Base-by-base conservation (phyloP, 306 rosid species). In the Lupinus albus region DNA sequence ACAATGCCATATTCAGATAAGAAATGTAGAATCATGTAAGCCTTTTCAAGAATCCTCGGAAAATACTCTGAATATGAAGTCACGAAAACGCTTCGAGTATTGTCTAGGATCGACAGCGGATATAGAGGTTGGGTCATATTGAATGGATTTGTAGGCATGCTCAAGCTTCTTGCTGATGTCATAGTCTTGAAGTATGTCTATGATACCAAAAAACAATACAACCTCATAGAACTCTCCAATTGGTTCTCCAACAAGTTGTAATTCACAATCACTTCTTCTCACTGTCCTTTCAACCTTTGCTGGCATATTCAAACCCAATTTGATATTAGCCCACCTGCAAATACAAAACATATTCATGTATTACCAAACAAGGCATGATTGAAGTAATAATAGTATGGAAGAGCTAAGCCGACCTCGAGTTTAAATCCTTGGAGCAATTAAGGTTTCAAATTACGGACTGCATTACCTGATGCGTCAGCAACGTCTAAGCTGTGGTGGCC, bases 51-150 rank as follows among this genome's bases (percentile, higher is more conserved):
- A 55, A 7, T 86, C 97, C 56, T 91, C 82, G 4, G 87, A 63
- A 73, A 88, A 91, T 52, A 87, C 78, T 79, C 76, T 85, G 46
- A 75, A 74, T 55, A 91, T 82, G 87, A 91, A 91, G 52, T 92
- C 95, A 8, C 92, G 98, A 71, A 92, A 92, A 6, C 98, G 96
- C 79, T 78, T 85, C 0, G 97, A 92, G 76, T 92, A 92, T 36
- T 92, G 97, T 38, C 56, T 87, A 0, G 97, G 97, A 84, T 92
- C 97, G 20, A 92, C 97, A 0, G 96, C 96, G 16, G 96, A 92
- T 41, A 92, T 90, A 11, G 89, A 87, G 16, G 89, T 85, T 9
- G 95, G 86, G 15, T 90, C 96, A 70, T 87, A 85, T 45, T 90
- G 96, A 61, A 90, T 66, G 68, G 96, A 87, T 76, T 90, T 90